These are phyloP conservation scores for Papilionanthe hybrid DNA, from an alignment of 116 monocot species.

Conservation along the genomic window DNA sequence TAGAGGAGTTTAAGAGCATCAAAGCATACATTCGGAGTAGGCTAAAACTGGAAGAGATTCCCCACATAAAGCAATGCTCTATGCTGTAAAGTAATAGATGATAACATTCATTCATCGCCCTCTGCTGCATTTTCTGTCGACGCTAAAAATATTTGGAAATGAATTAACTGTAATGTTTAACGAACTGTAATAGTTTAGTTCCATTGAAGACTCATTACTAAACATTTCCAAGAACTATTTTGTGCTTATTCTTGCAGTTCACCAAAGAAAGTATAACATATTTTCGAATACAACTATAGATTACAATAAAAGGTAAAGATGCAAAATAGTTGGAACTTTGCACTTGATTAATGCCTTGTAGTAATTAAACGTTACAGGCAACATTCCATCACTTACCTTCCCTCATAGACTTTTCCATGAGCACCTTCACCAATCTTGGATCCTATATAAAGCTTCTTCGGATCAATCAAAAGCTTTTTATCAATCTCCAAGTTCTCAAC, in stretches of 20 bases:
- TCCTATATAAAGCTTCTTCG: slow-evolving; percentile 73
- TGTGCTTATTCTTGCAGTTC: not conserved
- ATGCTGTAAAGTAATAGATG: too few relatives aligned
- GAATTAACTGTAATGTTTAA: not conserved
- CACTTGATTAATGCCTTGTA: not conserved
- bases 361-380: not conserved
- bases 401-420: slow-evolving; percentile 93
- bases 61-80: too few relatives aligned
- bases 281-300: not conserved
- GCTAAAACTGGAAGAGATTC: too few relatives aligned
- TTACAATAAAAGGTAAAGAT: not conserved
- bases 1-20: too few relatives aligned
- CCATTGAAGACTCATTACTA: not conserved
- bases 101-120: not conserved
- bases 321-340: not conserved
- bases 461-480: slow-evolving; percentile 65
- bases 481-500: slow-evolving; percentile 24
- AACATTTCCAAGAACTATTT: not conserved
- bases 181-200: not conserved
- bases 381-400: slow-evolving; percentile 56
- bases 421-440: slow-evolving; percentile 93
- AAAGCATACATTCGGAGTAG: too few relatives aligned
- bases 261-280: not conserved
- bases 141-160: not conserved
- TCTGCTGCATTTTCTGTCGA: not conserved